Evolutionary conservation across 1,139 yeast species (phyloP), one percentile per base, ranked within the genome.

Genomic region (Blastobotrys raffinosifermentans): DNA sequence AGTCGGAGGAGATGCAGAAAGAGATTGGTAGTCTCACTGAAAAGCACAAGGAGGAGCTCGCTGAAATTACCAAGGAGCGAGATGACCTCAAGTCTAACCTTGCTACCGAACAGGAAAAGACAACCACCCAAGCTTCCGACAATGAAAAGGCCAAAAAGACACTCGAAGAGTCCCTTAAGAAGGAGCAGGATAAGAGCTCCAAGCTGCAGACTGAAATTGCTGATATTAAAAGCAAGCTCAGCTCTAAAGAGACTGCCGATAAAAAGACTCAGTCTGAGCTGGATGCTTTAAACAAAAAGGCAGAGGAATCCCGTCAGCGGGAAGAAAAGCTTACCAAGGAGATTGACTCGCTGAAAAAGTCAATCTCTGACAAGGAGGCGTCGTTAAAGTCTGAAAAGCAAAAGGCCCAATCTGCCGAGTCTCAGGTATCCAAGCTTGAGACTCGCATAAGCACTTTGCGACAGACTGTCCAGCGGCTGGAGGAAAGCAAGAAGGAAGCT

Each of bases 401-500:
- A 16, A 44, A 45, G 23, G 33, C 41, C 8, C 44, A 50, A 19
- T 45, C 41, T 11, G 30, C 41, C 13, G 55, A 54, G 29, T 25
- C 34, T 7, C 40, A 47, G 18, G 41, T 40, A 19, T 23, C 40
- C 21, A 51, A 53, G 39, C 41, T 50, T 3, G 64, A 64, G 19
- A 51, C 49, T 13, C 42, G 55, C 10, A 34, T 49, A 17, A 34
- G 42, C 4, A 43, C 50, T 2, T 41, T 56, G 17, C 46, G 48
- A 31, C 55, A 55, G 29, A 48, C 55, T 14, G 35, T 53, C 6
- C 48, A 48, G 13, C 43, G 53, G 10, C 29, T 57, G 9, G 63
- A 58, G 35, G 39, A 40, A 7, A 58, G 56, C 18, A 38, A 47
- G n/a, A 47, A 43, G 4, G 53, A 72, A 7, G 49, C 52, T 1